These are phyloP conservation scores for Talinum fruticosum DNA, from an alignment of 148 eudicot genomes.

Conservation along the genomic window DNA sequence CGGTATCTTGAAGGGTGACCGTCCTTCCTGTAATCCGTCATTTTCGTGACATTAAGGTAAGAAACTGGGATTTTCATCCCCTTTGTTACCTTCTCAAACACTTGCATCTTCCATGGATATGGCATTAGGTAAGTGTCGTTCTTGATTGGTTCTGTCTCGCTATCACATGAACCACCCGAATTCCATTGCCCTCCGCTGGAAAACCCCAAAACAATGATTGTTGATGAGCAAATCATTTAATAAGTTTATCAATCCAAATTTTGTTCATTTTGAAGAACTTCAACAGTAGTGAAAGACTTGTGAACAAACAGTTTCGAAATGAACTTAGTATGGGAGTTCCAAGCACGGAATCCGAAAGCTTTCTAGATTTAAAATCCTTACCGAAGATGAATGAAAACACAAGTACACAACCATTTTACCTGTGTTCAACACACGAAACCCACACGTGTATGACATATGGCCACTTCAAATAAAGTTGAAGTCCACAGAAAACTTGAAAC, in stretches of 20 bases:
- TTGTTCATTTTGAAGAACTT: neutral
- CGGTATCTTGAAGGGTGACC: conserved; percentile 85
- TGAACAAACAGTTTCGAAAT: neutral
- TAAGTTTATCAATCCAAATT: neutral
- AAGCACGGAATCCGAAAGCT: too few relatives aligned
- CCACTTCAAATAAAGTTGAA: neutral
- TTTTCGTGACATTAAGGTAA: conserved; percentile 65
- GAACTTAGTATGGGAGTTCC: too few relatives aligned
- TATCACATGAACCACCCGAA: conserved; percentile 83
- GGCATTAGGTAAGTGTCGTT: conserved; percentile 51
- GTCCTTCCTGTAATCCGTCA: conserved; percentile 83
- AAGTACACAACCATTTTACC: too few relatives aligned
- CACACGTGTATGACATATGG: neutral
- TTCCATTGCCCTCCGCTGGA: conserved; percentile 98
- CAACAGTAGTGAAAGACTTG: neutral
- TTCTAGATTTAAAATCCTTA: too few relatives aligned
- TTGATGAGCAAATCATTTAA: neutral
- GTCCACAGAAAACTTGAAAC: too few relatives aligned
- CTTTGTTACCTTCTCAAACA: conserved; percentile 55
- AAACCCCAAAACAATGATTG: conserved; percentile 1
- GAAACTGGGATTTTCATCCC: conserved; percentile 70
- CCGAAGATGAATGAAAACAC: too few relatives aligned
- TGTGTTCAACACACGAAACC: neutral
- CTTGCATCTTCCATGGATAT: conserved; percentile 71
- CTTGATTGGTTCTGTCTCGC: conserved; percentile 74